phyloP scores from a whole-genome alignment of 2,329 filamentous ascomycete genomes.

The Colletotrichum musicola region DNA sequence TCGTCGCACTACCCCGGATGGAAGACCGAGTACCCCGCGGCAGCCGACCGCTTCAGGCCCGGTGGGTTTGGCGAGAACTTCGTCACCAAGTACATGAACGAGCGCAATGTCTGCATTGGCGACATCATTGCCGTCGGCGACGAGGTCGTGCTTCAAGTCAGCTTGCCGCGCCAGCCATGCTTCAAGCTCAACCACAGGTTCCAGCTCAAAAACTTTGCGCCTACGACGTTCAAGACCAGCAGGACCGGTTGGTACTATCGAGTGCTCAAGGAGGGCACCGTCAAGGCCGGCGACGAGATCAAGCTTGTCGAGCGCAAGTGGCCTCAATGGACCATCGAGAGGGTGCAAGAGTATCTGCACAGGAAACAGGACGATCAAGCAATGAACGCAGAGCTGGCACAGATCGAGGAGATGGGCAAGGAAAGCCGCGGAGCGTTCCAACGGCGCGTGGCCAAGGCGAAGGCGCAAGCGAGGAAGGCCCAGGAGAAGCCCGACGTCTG shows the following conservation, averaged over 20 bases:
- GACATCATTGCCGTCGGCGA: constrained; percentile 67
- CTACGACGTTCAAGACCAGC: constrained; percentile 65
- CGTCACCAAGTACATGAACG: constrained; percentile 69
- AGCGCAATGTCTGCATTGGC: constrained; percentile 75
- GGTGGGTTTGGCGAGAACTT: constrained; percentile 77
- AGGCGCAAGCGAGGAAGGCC: constrained; percentile 45
- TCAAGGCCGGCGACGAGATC: constrained; percentile 69
- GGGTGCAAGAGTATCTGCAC: constrained; percentile 73
- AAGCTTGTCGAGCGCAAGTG: constrained; percentile 65
- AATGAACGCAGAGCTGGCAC: constrained; percentile 65
- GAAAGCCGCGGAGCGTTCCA: constrained; percentile 63
- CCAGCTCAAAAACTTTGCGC: constrained; percentile 71
- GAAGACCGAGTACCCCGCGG: constrained; percentile 64
- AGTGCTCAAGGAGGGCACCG: constrained; percentile 66
- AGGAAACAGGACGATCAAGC: constrained; percentile 62
- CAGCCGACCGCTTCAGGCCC: constrained; percentile 63
- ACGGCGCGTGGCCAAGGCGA: constrained; percentile 62
- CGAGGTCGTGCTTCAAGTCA: constrained; percentile 68
- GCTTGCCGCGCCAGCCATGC: constrained; percentile 73
- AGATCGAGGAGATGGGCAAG: constrained; percentile 62
- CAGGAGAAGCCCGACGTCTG: constrained; percentile 51
- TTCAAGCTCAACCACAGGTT: constrained; percentile 79
- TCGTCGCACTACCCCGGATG: constrained; percentile 69
- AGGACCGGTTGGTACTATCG: constrained; percentile 77
- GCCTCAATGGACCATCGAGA: constrained; percentile 73